These are phyloP conservation scores for Penicillium digitatum DNA, from an alignment of 2,329 filamentous ascomycete genomes.

Conservation along the genomic window DNA sequence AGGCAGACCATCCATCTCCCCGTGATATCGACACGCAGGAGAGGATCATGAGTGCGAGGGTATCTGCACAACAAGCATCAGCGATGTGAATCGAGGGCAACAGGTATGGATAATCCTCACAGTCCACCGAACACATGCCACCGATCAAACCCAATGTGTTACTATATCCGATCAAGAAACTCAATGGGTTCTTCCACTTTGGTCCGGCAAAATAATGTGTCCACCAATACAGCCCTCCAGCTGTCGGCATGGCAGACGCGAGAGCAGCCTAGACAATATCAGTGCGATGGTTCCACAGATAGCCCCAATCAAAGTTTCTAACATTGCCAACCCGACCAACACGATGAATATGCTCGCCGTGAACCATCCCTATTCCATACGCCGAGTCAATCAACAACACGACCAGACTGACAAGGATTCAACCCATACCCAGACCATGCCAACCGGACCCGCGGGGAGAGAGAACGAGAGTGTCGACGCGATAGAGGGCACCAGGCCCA, in stretches of 20 bases:
- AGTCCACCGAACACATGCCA: conserved; percentile 60
- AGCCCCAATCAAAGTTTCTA: conserved; percentile 24
- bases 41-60: conserved; percentile 38
- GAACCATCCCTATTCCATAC: conserved; percentile 45
- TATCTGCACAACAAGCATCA: conserved; percentile 19
- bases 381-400: not conserved
- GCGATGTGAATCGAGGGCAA: not conserved
- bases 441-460: conserved; percentile 56
- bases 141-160: conserved; percentile 59
- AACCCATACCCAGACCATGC: conserved; percentile 55
- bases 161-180: conserved; percentile 59
- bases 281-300: not conserved
- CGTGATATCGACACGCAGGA: conserved; percentile 56
- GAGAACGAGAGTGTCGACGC: conserved; percentile 58
- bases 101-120: conserved; percentile 22
- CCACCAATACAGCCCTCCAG: conserved; percentile 58
- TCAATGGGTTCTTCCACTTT: conserved; percentile 53
- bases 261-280: conserved; percentile 43
- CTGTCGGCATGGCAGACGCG: conserved; percentile 56
- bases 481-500: conserved; percentile 60
- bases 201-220: conserved; percentile 58
- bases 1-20: conserved; percentile 55
- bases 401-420: not conserved
- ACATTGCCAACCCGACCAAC: conserved; percentile 57
- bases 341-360: conserved; percentile 56